A percentile compares a stretch with the other conserved stretches of the same genome.
phyloP scores from a whole-genome alignment of 768 basidiomycete genomes.

The Russula emetica region DNA sequence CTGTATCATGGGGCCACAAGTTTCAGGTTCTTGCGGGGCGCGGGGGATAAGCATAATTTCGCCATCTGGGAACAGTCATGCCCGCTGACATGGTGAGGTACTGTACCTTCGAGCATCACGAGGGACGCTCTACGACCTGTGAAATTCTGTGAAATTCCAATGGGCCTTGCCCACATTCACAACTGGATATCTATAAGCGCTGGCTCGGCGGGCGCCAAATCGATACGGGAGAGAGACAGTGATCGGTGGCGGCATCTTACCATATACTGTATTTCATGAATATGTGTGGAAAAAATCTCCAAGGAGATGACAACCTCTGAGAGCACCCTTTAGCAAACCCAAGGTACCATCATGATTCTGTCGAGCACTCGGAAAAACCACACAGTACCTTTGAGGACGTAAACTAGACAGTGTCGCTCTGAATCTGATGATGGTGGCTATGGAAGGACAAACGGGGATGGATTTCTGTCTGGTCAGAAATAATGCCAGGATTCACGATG shows the following conservation, averaged over 20 bases:
- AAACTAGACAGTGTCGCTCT: not conserved
- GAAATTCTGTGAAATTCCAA: slow-evolving; percentile 8
- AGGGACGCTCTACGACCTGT: not conserved
- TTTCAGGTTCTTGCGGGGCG: not conserved
- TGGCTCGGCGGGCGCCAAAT: not conserved
- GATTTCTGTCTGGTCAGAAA: not conserved
- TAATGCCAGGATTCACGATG: not conserved
- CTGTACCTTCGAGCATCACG: slow-evolving; percentile 9
- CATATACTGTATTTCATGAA: not conserved
- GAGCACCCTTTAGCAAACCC: slow-evolving; percentile 1
- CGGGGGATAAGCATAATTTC: not conserved
- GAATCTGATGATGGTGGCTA: not conserved
- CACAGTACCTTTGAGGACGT: slow-evolving; percentile 3
- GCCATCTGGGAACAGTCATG: not conserved
- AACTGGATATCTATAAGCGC: not conserved
- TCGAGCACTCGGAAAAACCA: not conserved
- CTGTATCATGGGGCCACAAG: not conserved
- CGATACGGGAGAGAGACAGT: not conserved
- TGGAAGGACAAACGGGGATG: not conserved
- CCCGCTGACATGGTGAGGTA: not conserved
- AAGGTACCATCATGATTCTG: slow-evolving; percentile 15
- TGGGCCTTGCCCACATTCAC: not conserved
- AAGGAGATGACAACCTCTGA: slow-evolving; percentile 8
- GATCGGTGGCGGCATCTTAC: slow-evolving; percentile 1
- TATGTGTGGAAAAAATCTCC: slow-evolving; percentile 13